Percentiles rank a stretch among this genome's conserved stretches.
phyloP scores from a whole-genome alignment of 805 yeast genomes.

The Lachancea quebecensis region DNA sequence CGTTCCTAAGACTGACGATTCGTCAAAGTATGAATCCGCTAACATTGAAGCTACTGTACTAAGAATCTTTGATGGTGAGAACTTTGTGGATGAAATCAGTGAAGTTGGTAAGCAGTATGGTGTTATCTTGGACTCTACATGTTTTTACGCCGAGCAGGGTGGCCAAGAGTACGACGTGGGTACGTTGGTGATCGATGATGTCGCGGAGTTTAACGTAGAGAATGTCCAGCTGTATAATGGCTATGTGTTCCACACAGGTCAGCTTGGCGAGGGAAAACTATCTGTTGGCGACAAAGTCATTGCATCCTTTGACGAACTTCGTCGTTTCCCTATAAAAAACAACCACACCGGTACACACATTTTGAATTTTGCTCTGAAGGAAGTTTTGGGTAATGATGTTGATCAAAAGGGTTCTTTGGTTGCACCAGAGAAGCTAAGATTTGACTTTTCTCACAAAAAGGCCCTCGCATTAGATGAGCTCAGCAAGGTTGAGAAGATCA shows the following conservation, averaged over 20 bases:
- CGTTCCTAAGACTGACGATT: constrained; percentile 78
- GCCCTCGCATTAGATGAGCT: constrained; percentile 69
- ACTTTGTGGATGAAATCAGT: constrained; percentile 47
- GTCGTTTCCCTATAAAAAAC: constrained; percentile 94
- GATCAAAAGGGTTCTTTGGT: constrained; percentile 97
- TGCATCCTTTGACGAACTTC: constrained; percentile 84
- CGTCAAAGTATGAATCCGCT: constrained; percentile 64
- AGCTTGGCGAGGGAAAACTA: constrained; percentile 66
- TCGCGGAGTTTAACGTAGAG: constrained; percentile 78
- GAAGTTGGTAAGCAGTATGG: constrained; percentile 58
- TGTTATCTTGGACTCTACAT: constrained; percentile 77
- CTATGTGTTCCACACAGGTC: constrained; percentile 92
- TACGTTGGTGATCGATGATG: constrained; percentile 80
- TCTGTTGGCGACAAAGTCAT: constrained; percentile 63
- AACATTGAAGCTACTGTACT: constrained; percentile 63
- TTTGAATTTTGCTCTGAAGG: constrained; percentile 80
- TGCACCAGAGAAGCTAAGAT: constrained; percentile 89
- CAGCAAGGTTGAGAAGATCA: constrained; percentile 65
- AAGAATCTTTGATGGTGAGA: constrained; percentile 61
- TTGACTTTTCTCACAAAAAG: constrained; percentile 92
- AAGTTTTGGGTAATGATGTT: constrained; percentile 77
- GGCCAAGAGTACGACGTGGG: constrained; percentile 98
- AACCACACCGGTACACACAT: constrained; percentile 98
- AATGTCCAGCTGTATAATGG: constrained; percentile 93
- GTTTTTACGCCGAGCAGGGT: constrained; percentile 98